phyloP scores from a whole-genome alignment of 768 basidiomycete species.

The Cytidiella melzeri region DNA sequence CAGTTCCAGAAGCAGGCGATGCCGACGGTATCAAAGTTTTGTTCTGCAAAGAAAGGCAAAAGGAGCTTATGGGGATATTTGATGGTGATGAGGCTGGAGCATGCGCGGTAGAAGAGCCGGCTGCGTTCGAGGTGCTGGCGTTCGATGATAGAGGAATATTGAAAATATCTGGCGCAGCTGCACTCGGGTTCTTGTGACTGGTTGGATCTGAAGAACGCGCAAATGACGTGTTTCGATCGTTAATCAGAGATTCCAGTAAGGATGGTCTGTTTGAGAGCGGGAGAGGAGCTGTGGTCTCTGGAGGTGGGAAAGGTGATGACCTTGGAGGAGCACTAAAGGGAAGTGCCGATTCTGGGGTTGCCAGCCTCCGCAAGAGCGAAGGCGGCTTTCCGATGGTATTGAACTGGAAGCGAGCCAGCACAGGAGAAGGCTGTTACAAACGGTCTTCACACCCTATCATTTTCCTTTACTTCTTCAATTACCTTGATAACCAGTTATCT shows the following conservation, averaged over 20 bases:
- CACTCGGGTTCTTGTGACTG: neutral
- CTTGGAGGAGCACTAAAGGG: slow-evolving; percentile 17
- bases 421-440: neutral
- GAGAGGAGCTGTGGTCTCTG: slow-evolving; percentile 3
- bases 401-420: slow-evolving; percentile 27
- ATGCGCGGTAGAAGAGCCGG: neutral
- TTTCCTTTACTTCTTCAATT: too few relatives aligned
- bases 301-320: slow-evolving; percentile 14
- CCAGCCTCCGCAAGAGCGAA: slow-evolving; percentile 45
- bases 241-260: neutral
- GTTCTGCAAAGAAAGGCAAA: neutral
- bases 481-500: too few relatives aligned
- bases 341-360: slow-evolving; percentile 24
- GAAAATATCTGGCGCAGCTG: neutral
- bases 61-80: neutral
- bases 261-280: neutral
- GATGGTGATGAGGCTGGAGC: too few relatives aligned
- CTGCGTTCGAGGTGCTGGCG: neutral
- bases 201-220: neutral
- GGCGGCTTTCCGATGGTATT: slow-evolving; percentile 49
- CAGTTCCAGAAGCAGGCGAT: neutral
- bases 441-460: too few relatives aligned
- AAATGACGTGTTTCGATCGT: neutral
- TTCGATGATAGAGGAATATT: neutral
- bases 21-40: neutral